Conservation (phyloP, 495 filamentous ascomycete genomes). For the Xylaria venustula region DNA sequence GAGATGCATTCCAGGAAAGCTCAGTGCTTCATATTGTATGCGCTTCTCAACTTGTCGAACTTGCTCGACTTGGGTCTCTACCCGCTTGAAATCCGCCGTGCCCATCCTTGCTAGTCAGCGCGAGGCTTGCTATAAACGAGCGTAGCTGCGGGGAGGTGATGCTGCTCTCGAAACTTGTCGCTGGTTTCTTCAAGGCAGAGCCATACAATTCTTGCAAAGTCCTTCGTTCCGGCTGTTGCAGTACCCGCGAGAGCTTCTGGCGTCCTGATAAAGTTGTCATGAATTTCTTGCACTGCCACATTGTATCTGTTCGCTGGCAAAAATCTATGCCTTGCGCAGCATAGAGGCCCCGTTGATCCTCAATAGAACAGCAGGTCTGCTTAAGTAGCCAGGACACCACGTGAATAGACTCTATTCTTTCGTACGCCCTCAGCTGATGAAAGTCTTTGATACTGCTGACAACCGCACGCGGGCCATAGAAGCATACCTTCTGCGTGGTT, state of each 20-base stretch:
- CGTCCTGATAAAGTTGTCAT: slow-evolving; percentile 14
- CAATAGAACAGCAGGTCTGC: slow-evolving; percentile 56
- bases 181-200: not conserved
- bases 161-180: not conserved
- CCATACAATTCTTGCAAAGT: slow-evolving; percentile 37
- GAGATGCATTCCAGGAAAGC: slow-evolving; percentile 32
- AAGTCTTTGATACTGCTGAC: slow-evolving; percentile 47
- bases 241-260: slow-evolving; percentile 16
- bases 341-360: slow-evolving; percentile 56
- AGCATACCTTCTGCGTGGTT: slow-evolving; percentile 33
- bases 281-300: slow-evolving; percentile 20
- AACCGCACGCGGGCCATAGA: slow-evolving; percentile 43
- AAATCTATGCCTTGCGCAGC: slow-evolving; percentile 58
- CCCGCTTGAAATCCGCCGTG: slow-evolving; percentile 29
- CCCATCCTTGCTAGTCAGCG: not conserved
- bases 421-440: not conserved
- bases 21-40: slow-evolving; percentile 18
- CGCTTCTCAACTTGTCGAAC: slow-evolving; percentile 47
- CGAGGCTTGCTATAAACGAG: slow-evolving; percentile 12
- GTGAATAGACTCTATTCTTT: slow-evolving; percentile 18
- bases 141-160: slow-evolving; percentile 14
- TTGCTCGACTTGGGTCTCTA: slow-evolving; percentile 46
- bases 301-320: slow-evolving; percentile 40
- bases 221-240: slow-evolving; percentile 37
- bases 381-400: slow-evolving; percentile 57